Percentiles rank a stretch among this genome's conserved stretches.
phyloP scores from a whole-genome alignment of 2,329 filamentous ascomycete species.

The Immersiporthe knoxdaviesiana region DNA sequence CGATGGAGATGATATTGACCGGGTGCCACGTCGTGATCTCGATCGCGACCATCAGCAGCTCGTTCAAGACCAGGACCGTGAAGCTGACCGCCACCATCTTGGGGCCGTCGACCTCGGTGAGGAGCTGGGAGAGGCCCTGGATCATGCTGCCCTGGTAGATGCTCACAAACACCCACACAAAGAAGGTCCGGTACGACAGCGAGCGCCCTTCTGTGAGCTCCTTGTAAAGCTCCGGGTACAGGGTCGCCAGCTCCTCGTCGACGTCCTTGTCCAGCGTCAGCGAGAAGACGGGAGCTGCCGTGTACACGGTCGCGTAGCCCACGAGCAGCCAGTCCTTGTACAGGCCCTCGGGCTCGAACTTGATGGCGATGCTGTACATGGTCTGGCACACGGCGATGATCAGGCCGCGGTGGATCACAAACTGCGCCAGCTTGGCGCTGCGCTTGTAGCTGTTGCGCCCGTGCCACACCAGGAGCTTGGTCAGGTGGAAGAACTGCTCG shows the following conservation, averaged over 20 bases:
- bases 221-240: slow-evolving; percentile 97
- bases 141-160: slow-evolving; percentile 96
- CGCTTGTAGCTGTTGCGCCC: slow-evolving; percentile 97
- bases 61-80: slow-evolving; percentile 89
- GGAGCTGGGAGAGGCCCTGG: slow-evolving; percentile 87
- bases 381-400: slow-evolving; percentile 97
- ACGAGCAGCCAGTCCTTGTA: slow-evolving; percentile 98
- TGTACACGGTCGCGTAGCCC: slow-evolving; percentile 95
- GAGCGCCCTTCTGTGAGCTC: slow-evolving; percentile 89
- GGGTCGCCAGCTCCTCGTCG: slow-evolving; percentile 87
- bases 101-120: slow-evolving; percentile 75
- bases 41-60: slow-evolving; percentile 95
- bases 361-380: slow-evolving; percentile 91
- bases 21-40: slow-evolving; percentile 97
- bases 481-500: slow-evolving; percentile 91
- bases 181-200: slow-evolving; percentile 91
- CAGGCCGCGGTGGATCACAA: slow-evolving; percentile 95
- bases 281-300: slow-evolving; percentile 88
- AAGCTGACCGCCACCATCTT: slow-evolving; percentile 90
- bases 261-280: slow-evolving; percentile 95
- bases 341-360: slow-evolving; percentile 90
- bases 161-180: slow-evolving; percentile 93
- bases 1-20: slow-evolving; percentile 81
- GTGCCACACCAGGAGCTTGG: slow-evolving; percentile 98
- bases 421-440: slow-evolving; percentile 92